These are phyloP conservation scores for Plenodomus biglobosus DNA, from an alignment of 2,329 filamentous ascomycete genomes.

Conservation along the genomic window DNA sequence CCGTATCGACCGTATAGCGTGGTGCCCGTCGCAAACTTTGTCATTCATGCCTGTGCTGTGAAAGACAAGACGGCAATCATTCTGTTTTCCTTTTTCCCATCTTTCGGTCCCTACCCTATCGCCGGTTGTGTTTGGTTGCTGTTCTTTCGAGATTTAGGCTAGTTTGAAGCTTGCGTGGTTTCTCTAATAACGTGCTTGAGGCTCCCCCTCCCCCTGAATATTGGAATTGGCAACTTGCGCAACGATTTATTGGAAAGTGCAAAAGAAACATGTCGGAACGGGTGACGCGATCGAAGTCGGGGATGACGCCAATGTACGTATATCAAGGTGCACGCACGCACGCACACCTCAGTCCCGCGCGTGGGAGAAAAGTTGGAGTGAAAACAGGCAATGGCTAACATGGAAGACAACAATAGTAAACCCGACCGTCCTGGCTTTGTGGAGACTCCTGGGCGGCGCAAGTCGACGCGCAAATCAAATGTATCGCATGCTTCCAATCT, in stretches of 20 bases:
- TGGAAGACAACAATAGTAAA: constrained; percentile 41
- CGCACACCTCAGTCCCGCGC: too few relatives aligned
- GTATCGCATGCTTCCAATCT: constrained; percentile 18
- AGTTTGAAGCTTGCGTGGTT: too few relatives aligned
- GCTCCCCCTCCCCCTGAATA: too few relatives aligned
- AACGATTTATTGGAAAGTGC: background rate
- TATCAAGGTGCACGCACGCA: background rate
- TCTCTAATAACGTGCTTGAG: too few relatives aligned
- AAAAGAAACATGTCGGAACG: constrained; percentile 38
- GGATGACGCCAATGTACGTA: constrained; percentile 52
- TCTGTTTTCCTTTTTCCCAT: background rate
- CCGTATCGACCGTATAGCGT: background rate
- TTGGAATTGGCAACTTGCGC: background rate
- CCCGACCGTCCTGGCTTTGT: constrained; percentile 50
- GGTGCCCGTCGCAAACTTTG: background rate
- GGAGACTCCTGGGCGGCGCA: constrained; percentile 51
- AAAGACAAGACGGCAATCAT: too few relatives aligned
- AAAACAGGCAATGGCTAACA: background rate
- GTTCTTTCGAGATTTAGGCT: too few relatives aligned
- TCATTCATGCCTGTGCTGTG: too few relatives aligned
- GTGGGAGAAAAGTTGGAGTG: background rate
- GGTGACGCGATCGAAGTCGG: constrained; percentile 52
- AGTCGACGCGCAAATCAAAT: constrained; percentile 48
- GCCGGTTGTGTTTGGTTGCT: too few relatives aligned
- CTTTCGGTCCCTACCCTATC: background rate